phyloP scores from a whole-genome alignment of 208 protist species.

The Trypanosoma brucei region DNA sequence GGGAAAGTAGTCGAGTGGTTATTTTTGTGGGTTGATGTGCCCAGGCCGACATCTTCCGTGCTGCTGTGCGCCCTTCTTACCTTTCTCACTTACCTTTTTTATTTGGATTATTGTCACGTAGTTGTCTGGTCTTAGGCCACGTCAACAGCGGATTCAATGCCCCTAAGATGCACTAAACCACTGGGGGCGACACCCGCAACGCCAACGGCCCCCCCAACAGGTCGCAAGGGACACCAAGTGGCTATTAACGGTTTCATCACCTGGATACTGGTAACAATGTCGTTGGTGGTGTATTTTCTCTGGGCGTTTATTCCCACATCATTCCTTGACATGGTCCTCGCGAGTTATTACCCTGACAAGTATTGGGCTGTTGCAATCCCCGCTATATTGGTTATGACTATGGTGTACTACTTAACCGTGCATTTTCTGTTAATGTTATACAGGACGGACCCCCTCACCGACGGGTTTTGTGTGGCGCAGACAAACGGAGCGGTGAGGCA shows the following conservation, averaged over 20 bases:
- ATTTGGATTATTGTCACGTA: too few species aligned
- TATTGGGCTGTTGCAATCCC: constrained; percentile 90
- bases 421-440: constrained; percentile 61
- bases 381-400: constrained; percentile 69
- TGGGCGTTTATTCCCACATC: constrained; percentile 68
- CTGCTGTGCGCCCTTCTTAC: too few species aligned
- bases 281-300: constrained; percentile 60
- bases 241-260: constrained; percentile 89
- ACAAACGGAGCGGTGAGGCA: constrained; percentile 52
- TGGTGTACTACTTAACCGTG: constrained; percentile 65
- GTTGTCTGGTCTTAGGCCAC: too few species aligned
- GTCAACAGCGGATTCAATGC: too few species aligned
- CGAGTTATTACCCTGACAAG: constrained; percentile 87
- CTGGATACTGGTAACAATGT: constrained; percentile 52
- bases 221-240: constrained; percentile 40
- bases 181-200: too few species aligned
- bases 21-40: too few species aligned
- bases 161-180: too few species aligned
- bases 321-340: constrained; percentile 50
- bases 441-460: constrained; percentile 68
- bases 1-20: too few species aligned
- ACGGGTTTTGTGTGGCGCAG: constrained; percentile 72
- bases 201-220: not conserved
- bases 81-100: too few species aligned
- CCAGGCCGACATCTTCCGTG: too few species aligned